phyloP scores from a whole-genome alignment of 768 basidiomycete genomes.

The Chlorophyllum brunneum region DNA sequence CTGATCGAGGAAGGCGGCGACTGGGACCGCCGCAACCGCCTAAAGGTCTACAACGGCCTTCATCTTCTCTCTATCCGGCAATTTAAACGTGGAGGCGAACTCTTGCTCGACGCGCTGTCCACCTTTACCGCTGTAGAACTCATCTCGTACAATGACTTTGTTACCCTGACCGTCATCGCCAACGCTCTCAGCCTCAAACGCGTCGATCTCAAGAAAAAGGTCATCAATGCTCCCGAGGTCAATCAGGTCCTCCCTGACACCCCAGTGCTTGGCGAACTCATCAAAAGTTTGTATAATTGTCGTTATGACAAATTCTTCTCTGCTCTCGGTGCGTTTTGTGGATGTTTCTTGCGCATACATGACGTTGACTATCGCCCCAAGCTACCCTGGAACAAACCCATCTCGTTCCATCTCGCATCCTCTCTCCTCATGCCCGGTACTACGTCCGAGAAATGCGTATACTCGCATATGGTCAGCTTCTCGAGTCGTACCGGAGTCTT shows the following conservation, averaged over 20 bases:
- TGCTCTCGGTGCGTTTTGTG: constrained; percentile 60
- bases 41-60: constrained; percentile 92
- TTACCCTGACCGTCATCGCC: constrained; percentile 79
- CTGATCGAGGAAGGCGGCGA: constrained; percentile 94
- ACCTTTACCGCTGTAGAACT: constrained; percentile 95
- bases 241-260: constrained; percentile 79
- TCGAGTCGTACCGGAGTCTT: constrained; percentile 88
- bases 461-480: constrained; percentile 83
- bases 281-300: constrained; percentile 86
- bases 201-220: constrained; percentile 91
- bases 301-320: constrained; percentile 94
- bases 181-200: constrained; percentile 72
- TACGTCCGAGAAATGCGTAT: constrained; percentile 97
- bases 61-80: constrained; percentile 86
- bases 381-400: constrained; percentile 87
- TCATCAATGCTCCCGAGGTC: constrained; percentile 86
- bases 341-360: background rate
- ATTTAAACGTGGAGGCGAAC: constrained; percentile 81
- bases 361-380: no score
- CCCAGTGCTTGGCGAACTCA: constrained; percentile 77
- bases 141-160: constrained; percentile 85
- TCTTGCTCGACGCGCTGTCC: constrained; percentile 86
- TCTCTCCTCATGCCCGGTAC: constrained; percentile 82
- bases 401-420: constrained; percentile 82
- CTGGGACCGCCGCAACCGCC: constrained; percentile 94